Percentiles rank a stretch among this genome's conserved stretches.
These are phyloP conservation scores for Plantago elongata DNA, from an alignment of 257 asterid species.

Conservation along the genomic window DNA sequence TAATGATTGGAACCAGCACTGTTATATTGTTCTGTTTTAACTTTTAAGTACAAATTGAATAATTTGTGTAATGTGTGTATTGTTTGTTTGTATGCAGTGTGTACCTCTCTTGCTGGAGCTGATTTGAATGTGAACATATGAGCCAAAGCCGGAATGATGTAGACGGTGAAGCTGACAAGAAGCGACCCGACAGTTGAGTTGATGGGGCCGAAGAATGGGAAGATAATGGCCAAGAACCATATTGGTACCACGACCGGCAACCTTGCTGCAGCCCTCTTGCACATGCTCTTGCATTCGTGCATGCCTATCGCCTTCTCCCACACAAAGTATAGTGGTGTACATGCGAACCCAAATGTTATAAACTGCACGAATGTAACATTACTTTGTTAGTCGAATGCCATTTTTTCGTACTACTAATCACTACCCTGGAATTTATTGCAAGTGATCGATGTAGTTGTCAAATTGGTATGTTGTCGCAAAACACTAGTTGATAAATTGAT, in stretches of 20 bases:
- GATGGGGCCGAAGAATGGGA: slow-evolving; percentile 95
- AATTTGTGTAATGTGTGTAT: background rate
- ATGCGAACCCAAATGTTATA: slow-evolving; percentile 93
- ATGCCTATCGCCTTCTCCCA: slow-evolving; percentile 95
- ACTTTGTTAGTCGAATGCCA: background rate
- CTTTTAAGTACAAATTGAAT: background rate
- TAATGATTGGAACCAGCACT: background rate
- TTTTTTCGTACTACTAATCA: background rate
- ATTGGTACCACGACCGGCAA: slow-evolving; percentile 87
- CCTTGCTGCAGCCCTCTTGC: slow-evolving; percentile 79
- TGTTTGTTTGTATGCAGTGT: background rate
- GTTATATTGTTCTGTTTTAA: background rate
- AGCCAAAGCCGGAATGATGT: slow-evolving; percentile 86
- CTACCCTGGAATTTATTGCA: background rate
- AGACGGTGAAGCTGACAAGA: slow-evolving; percentile 88
- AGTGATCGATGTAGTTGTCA: too few relatives aligned
- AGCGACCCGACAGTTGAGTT: slow-evolving; percentile 91
- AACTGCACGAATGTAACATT: slow-evolving; percentile 42
- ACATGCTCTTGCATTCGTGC: slow-evolving; percentile 88
- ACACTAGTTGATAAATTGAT: too few relatives aligned
- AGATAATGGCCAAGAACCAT: slow-evolving; percentile 88
- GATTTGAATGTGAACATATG: slow-evolving; percentile 75
- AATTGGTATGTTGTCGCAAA: too few relatives aligned
- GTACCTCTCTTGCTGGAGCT: slow-evolving; percentile 82
- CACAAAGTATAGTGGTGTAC: slow-evolving; percentile 87